Percentiles rank a stretch among this genome's conserved stretches.
These are phyloP conservation scores for Cyberlindnera subsufficiens DNA, from an alignment of 805 yeast genomes.

Conservation along the genomic window DNA sequence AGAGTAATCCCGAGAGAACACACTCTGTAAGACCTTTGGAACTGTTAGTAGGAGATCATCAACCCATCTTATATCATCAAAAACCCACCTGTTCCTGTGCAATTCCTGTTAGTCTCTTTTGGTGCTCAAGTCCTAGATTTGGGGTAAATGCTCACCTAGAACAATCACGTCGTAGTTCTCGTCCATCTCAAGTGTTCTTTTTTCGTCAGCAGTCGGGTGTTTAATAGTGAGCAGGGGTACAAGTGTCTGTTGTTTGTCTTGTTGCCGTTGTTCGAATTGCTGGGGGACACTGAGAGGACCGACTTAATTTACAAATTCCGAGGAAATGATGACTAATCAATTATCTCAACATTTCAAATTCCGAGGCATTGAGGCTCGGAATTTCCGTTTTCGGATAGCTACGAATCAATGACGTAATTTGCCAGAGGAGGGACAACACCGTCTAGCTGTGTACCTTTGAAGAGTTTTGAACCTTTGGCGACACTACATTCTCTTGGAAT, in stretches of 20 bases:
- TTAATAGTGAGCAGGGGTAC: no score
- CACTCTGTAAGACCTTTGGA: constrained; percentile 88
- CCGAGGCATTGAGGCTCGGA: no score
- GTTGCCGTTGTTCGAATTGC: not conserved
- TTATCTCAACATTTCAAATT: no score
- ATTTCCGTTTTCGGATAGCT: no score
- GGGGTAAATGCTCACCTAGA: constrained; percentile 49
- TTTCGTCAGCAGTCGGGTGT: not conserved
- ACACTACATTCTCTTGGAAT: no score
- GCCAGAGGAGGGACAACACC: no score
- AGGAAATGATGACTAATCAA: no score
- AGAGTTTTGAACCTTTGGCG: no score
- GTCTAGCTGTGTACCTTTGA: no score
- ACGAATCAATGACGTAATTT: no score
- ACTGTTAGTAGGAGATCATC: constrained; percentile 2
- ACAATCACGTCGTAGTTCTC: constrained; percentile 96
- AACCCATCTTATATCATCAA: no score
- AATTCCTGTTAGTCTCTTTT: constrained; percentile 4
- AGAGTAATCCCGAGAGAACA: constrained; percentile 84
- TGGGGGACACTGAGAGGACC: not conserved
- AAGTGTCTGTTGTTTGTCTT: not conserved
- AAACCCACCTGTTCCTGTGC: no score
- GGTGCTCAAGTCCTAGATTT: constrained; percentile 21
- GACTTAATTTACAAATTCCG: not conserved
- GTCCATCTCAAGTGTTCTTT: constrained; percentile 54